A percentile compares a stretch with the other conserved stretches of the same genome.
Evolutionary conservation across 2,329 filamentous ascomycete species (phyloP).

Genomic region (Calonectria henricotiae): DNA sequence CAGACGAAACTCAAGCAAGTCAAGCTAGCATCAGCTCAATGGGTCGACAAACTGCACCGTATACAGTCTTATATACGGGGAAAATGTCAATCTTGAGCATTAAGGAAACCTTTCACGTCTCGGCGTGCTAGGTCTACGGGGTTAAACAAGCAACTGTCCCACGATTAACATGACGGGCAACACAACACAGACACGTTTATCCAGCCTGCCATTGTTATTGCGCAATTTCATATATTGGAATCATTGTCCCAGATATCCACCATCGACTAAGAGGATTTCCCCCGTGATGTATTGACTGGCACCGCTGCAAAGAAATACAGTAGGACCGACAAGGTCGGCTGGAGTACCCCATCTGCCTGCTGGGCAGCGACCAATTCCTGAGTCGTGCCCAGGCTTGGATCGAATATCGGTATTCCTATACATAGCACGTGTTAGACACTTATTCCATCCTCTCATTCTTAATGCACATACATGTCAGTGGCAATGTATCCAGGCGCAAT

Average conservation of each 20-base stretch:
- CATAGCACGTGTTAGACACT: neutral
- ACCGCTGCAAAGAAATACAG: conserved; percentile 35
- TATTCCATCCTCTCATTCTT: neutral
- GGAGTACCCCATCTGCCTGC: conserved; percentile 36
- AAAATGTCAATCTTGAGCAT: too few species aligned
- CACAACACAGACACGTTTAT: too few species aligned
- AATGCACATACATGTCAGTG: conserved; percentile 33
- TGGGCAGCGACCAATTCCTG: conserved; percentile 18
- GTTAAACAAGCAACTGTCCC: too few species aligned
- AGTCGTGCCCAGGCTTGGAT: conserved; percentile 17
- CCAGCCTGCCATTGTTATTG: too few species aligned
- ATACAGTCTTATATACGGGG: too few species aligned
- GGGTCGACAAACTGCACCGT: too few species aligned
- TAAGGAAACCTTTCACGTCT: too few species aligned
- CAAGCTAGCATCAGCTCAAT: too few species aligned
- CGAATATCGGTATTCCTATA: conserved; percentile 33
- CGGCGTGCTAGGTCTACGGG: too few species aligned
- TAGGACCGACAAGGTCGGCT: conserved; percentile 32
- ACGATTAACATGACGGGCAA: too few species aligned
- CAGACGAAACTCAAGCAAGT: too few species aligned
- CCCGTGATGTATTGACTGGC: conserved; percentile 37
- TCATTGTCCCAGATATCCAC: conserved; percentile 29
- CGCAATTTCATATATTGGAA: neutral
- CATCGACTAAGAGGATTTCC: conserved; percentile 35
- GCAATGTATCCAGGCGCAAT: conserved; percentile 35